Base-by-base conservation (phyloP, 805 yeast genomes). In the Saturnispora sanitii region DNA sequence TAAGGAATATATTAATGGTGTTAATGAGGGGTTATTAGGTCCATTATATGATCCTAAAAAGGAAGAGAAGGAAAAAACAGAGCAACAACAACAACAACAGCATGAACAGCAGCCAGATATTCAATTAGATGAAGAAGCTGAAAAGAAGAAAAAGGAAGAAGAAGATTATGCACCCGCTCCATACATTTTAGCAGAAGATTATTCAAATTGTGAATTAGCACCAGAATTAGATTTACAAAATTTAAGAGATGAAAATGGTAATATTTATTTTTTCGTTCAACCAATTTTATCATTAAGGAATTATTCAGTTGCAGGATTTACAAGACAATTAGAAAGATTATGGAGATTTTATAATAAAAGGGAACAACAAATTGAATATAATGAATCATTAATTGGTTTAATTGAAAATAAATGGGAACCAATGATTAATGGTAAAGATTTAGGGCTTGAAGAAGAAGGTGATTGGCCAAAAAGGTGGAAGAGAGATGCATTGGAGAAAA, bases 21-120 rank as follows among this genome's bases (percentile, higher is more conserved):
- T 92, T 9, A 96, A 92, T 51, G 98, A 92, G 64, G 98, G 98
- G 5, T 69, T 92, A 56, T 61, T 92, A 35, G 98, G 98, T 0
- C 97, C 97, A 2, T 64, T 90, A 44, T 86, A 66, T 30, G 61
- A 54, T 20, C 71, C 65, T 19, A 36, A 45, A 26, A 26, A 17
- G 9, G 27, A 20, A 20, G 35, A 41, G 26, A 29, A 21, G 4
- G 47, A 40, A 32, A 44, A 6, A 32, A 11, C 12, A 19, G 22
- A 18, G 6, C 33, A 30, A 42, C 25, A 33, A 31, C 18, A 43
- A 35, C 15, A n/a, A n/a, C n/a, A n/a, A n/a, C n/a, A n/a, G n/a
- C n/a, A n/a, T n/a, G n/a, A n/a, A n/a, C n/a, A n/a, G n/a, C n/a
- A n/a, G n/a, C n/a, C n/a, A n/a, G n/a, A n/a, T n/a, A n/a, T n/a